Evolutionary conservation across 2,329 filamentous ascomycete species (phyloP).

Genomic region (Nectriaceae sp.): DNA sequence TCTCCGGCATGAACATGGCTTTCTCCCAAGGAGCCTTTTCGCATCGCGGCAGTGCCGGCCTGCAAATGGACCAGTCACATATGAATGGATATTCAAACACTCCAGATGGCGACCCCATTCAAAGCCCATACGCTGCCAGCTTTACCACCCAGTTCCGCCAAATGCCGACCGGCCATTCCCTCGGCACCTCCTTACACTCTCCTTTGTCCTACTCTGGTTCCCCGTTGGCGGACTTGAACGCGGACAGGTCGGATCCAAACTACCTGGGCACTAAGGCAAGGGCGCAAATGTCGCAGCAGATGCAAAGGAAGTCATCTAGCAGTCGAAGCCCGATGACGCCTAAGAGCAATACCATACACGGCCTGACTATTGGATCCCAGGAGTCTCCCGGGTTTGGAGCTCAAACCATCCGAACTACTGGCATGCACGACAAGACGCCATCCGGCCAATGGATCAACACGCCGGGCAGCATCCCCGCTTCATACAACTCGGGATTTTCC

Average conservation of each 20-base stretch:
- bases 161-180: constrained; percentile 61
- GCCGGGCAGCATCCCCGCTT: constrained; percentile 77
- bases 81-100: constrained; percentile 87
- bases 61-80: constrained; percentile 67
- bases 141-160: constrained; percentile 81
- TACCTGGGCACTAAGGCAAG: constrained; percentile 65
- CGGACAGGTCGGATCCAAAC: constrained; percentile 52
- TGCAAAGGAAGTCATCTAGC: constrained; percentile 74
- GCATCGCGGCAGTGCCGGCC: constrained; percentile 56
- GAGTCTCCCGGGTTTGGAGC: constrained; percentile 73
- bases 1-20: constrained; percentile 58
- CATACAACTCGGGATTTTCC: constrained; percentile 84
- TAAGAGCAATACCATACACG: constrained; percentile 77
- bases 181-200: constrained; percentile 51
- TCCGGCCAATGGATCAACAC: constrained; percentile 92
- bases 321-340: constrained; percentile 81
- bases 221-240: constrained; percentile 49
- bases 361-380: constrained; percentile 65
- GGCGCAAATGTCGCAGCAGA: constrained; percentile 59
- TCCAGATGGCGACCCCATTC: constrained; percentile 87
- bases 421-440: constrained; percentile 76
- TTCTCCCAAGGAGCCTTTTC: constrained; percentile 55
- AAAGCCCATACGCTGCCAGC: constrained; percentile 81
- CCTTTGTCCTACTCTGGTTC: constrained; percentile 43
- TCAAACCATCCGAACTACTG: constrained; percentile 74